Conservation (phyloP, 371 early-diverging fungal genomes). For the Blakeslea trispora region DNA sequence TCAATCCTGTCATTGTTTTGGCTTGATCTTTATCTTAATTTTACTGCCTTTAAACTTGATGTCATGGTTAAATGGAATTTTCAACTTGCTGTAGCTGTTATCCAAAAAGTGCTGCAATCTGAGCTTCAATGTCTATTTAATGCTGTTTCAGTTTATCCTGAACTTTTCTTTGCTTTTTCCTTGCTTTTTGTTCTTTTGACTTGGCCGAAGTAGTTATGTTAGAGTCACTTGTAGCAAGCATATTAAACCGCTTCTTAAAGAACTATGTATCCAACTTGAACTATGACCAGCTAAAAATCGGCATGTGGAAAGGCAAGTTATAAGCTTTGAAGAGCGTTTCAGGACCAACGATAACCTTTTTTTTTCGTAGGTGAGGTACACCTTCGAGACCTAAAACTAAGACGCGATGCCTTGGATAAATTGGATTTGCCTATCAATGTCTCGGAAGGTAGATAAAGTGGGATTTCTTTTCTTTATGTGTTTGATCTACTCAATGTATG, state of each 20-base stretch:
- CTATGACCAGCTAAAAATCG: conserved; percentile 83
- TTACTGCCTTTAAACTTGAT: no score
- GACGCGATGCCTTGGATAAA: conserved; percentile 79
- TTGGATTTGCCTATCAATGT: conserved; percentile 86
- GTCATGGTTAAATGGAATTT: no score
- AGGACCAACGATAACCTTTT: conserved; percentile 2
- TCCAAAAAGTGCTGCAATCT: no score
- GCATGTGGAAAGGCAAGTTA: conserved; percentile 82
- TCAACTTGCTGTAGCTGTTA: no score
- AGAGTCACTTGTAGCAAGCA: conserved; percentile 73
- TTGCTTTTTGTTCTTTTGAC: not conserved
- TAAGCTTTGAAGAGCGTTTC: not conserved
- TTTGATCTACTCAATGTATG: not conserved
- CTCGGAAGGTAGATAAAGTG: conserved; percentile 59
- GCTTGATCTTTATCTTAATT: no score
- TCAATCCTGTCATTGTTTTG: no score
- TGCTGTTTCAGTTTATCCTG: no score
- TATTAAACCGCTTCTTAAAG: conserved; percentile 81
- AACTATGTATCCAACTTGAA: conserved; percentile 88
- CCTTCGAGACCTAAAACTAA: conserved; percentile 73
- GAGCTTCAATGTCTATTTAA: no score
- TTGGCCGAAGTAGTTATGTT: conserved; percentile 53
- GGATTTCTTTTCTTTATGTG: no score
- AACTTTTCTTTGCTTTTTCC: no score
- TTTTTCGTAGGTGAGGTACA: conserved; percentile 76